phyloP scores from a whole-genome alignment of 805 yeast species.

The Nakazawaea laoshanensis region DNA sequence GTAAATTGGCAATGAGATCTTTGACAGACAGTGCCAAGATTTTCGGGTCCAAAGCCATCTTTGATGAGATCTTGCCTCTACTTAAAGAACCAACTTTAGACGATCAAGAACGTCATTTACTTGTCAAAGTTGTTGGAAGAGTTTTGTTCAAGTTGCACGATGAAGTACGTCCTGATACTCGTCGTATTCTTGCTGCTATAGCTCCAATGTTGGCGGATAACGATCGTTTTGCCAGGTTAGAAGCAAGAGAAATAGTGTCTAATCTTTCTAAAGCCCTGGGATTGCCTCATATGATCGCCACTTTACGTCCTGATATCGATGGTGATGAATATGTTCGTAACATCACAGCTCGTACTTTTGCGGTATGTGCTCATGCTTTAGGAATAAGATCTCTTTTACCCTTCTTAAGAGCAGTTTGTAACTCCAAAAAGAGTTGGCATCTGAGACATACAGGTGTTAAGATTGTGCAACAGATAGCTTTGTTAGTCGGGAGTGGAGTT shows the following conservation, averaged over 20 bases:
- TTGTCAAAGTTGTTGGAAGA: constrained; percentile 70
- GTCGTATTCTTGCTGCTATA: constrained; percentile 61
- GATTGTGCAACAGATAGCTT: constrained; percentile 68
- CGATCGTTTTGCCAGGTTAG: constrained; percentile 62
- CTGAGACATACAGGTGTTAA: constrained; percentile 80
- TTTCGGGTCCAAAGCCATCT: constrained; percentile 63
- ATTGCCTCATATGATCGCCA: constrained; percentile 66
- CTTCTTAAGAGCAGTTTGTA: constrained; percentile 72
- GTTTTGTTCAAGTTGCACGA: constrained; percentile 59
- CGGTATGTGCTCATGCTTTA: constrained; percentile 73
- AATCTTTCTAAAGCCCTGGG: constrained; percentile 79
- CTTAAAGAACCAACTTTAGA: constrained; percentile 64
- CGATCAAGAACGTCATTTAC: constrained; percentile 75
- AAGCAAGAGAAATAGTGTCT: constrained; percentile 73
- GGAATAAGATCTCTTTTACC: constrained; percentile 71
- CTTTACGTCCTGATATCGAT: constrained; percentile 75
- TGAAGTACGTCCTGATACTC: constrained; percentile 62
- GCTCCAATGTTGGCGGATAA: constrained; percentile 79
- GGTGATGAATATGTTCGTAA: constrained; percentile 79
- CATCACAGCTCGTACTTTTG: constrained; percentile 69
- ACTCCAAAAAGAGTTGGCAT: constrained; percentile 68
- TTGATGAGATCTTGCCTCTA: constrained; percentile 68
- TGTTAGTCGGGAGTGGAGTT: constrained; percentile 59
- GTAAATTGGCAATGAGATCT: constrained; percentile 64
- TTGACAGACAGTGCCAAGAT: constrained; percentile 53